Evolutionary conservation across 139 green algal genomes (phyloP).

Genomic region (Tetradesmus obliquus): DNA sequence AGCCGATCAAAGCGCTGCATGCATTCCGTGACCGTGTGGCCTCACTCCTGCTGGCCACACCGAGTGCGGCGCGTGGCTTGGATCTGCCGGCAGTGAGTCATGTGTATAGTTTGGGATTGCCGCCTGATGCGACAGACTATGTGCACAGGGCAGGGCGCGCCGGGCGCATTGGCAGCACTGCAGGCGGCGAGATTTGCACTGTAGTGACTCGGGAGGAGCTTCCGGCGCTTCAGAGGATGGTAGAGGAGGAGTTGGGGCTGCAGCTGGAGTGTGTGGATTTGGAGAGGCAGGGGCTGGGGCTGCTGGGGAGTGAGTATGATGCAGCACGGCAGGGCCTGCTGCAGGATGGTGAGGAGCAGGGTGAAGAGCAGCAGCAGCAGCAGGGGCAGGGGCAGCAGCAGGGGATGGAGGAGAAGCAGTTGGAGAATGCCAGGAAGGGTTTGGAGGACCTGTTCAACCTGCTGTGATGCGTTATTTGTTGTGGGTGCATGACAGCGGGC

Average conservation of each 20-base stretch:
- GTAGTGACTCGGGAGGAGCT: conserved; percentile 71
- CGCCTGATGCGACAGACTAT: conserved; percentile 71
- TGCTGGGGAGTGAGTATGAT: conserved; percentile 21
- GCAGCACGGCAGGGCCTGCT: conserved; percentile 24
- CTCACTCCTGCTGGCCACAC: conserved; percentile 77
- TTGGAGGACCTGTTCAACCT: conserved; percentile 83
- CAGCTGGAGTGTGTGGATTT: conserved; percentile 46
- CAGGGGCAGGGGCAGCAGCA: background rate
- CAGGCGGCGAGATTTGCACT: conserved; percentile 71
- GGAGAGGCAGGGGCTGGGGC: conserved; percentile 16
- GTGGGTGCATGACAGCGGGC: background rate
- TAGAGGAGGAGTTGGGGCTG: conserved; percentile 57
- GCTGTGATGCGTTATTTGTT: conserved; percentile 43
- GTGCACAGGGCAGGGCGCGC: conserved; percentile 85
- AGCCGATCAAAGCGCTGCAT: conserved; percentile 83
- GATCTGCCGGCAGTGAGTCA: conserved; percentile 89
- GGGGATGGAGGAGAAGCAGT: conserved; percentile 49
- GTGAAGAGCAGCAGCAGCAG: conserved; percentile 1
- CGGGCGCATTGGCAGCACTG: conserved; percentile 73
- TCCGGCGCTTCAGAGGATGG: conserved; percentile 57
- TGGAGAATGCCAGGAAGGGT: conserved; percentile 60
- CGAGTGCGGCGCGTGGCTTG: conserved; percentile 76
- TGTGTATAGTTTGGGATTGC: conserved; percentile 85
- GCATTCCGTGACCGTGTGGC: conserved; percentile 77
- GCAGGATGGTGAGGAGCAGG: conserved; percentile 11